Evolutionary conservation across 805 yeast species (phyloP).

Genomic region (Wickerhamomyces subpelliculosus): DNA sequence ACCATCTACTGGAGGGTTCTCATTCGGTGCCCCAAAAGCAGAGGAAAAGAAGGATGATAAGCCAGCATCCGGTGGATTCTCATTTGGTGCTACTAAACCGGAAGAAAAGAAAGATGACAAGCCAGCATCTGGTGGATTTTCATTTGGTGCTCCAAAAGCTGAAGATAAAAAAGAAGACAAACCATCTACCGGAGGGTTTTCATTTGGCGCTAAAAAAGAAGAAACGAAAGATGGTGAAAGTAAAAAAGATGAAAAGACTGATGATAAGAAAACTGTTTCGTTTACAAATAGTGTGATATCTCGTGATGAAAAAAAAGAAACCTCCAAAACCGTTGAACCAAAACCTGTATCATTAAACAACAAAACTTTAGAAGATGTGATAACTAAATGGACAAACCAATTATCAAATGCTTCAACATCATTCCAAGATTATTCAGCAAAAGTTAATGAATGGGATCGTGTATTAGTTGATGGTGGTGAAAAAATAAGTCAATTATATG

Average conservation of each 20-base stretch:
- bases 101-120: conserved; percentile 11
- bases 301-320: conserved; percentile 26
- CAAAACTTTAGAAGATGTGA: conserved; percentile 87
- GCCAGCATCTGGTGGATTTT: conserved; percentile 7
- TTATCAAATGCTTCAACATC: conserved; percentile 64
- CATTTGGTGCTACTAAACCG: conserved; percentile 13
- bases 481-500: conserved; percentile 68
- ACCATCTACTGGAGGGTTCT: conserved; percentile 8
- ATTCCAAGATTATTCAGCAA: conserved; percentile 67
- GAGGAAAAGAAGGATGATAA: conserved; percentile 11
- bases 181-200: conserved; percentile 8
- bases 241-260: conserved; percentile 9
- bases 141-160: conserved; percentile 13
- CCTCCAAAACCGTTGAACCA: conserved; percentile 53
- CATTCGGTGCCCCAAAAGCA: conserved; percentile 13
- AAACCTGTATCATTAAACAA: conserved; percentile 76
- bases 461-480: conserved; percentile 80
- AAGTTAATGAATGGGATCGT: conserved; percentile 81
- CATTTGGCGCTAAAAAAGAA: conserved; percentile 14
- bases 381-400: conserved; percentile 89
- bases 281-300: conserved; percentile 19
- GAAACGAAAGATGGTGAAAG: too few relatives aligned
- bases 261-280: conserved; percentile 21
- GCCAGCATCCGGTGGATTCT: conserved; percentile 8
- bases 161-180: conserved; percentile 11